Conservation (phyloP, 1,139 yeast species). For the Pichia sp. region DNA sequence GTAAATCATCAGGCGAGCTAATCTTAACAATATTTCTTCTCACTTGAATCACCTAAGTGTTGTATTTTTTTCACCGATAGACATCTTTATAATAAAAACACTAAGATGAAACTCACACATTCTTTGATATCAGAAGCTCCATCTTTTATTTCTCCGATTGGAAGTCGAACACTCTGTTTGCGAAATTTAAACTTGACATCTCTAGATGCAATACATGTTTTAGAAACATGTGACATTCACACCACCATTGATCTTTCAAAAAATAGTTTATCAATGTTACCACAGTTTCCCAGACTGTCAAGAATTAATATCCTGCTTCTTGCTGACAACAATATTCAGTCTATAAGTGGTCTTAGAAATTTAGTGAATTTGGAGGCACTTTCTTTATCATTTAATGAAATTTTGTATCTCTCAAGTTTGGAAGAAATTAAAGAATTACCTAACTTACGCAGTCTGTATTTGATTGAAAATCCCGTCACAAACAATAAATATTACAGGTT, state of each 20-base stretch:
- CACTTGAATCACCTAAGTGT: too few species aligned
- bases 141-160: slow-evolving; percentile 39
- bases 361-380: slow-evolving; percentile 36
- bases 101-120: slow-evolving; percentile 56
- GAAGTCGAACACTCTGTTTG: slow-evolving; percentile 38
- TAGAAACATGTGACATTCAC: slow-evolving; percentile 30
- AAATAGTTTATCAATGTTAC: slow-evolving; percentile 51
- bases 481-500: slow-evolving; percentile 48
- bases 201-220: slow-evolving; percentile 15
- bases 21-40: too few species aligned
- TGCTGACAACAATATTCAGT: slow-evolving; percentile 48
- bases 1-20: too few species aligned
- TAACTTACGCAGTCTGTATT: slow-evolving; percentile 40
- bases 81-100: too few species aligned
- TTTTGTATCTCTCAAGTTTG: slow-evolving; percentile 37
- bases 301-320: slow-evolving; percentile 46
- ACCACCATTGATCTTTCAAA: slow-evolving; percentile 61
- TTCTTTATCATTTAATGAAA: slow-evolving; percentile 46
- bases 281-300: slow-evolving; percentile 42
- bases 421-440: slow-evolving; percentile 32
- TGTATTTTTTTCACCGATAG: too few species aligned
- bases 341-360: slow-evolving; percentile 7
- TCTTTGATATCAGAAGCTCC: slow-evolving; percentile 43
- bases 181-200: slow-evolving; percentile 23
- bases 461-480: slow-evolving; percentile 59